Percentiles rank a stretch among this genome's conserved stretches.
Evolutionary conservation across 208 protist species (phyloP).

Genomic region (Leishmania amazonensis): DNA sequence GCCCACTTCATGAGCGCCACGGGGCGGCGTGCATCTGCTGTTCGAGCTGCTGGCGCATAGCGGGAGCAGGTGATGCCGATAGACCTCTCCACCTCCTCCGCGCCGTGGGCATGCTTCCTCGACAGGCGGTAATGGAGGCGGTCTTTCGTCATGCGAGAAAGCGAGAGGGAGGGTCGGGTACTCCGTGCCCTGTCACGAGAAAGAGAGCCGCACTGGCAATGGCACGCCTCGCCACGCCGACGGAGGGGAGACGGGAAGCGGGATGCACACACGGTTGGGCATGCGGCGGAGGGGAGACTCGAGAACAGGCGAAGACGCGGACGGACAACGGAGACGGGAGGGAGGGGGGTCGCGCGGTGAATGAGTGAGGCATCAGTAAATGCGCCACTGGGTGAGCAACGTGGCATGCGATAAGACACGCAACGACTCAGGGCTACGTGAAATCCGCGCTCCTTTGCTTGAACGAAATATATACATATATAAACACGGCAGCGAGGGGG

Average conservation of each 20-base stretch:
- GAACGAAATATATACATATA: not conserved
- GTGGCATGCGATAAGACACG: not conserved
- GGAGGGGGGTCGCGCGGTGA: not conserved
- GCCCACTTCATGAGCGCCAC: conserved; percentile 84
- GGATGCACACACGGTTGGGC: not conserved
- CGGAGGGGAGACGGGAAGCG: not conserved
- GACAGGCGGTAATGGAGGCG: conserved; percentile 53
- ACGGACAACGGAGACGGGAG: not conserved
- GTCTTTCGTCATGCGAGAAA: conserved; percentile 69
- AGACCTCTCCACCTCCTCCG: conserved; percentile 46
- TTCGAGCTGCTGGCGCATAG: not conserved
- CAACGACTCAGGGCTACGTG: not conserved
- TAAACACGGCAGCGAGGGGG: no score
- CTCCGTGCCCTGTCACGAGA: not conserved
- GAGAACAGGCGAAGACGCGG: not conserved
- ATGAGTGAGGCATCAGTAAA: not conserved
- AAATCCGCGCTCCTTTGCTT: not conserved
- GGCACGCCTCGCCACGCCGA: not conserved
- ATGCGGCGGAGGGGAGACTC: not conserved
- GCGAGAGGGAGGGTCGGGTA: not conserved
- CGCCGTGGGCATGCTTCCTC: conserved; percentile 52
- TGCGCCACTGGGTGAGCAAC: not conserved
- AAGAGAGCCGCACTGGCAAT: not conserved
- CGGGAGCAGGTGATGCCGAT: conserved; percentile 65
- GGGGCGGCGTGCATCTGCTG: conserved; percentile 31